Evolutionary conservation across 2,329 filamentous ascomycete species (phyloP).

Genomic region (Allantophomopsis cytisporea): DNA sequence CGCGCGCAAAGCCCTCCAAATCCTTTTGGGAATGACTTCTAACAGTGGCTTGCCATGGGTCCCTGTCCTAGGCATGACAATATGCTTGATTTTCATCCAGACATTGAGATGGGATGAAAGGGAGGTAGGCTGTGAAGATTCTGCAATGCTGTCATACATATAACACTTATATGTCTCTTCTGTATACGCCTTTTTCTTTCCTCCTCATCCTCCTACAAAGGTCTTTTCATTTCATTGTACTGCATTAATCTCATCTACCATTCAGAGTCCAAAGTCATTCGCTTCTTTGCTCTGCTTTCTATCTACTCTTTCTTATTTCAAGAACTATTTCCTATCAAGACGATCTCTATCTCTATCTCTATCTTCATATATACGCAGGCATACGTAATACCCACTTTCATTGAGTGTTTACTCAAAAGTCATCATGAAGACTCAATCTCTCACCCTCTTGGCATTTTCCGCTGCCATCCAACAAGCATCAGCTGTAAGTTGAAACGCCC

Average conservation of each 20-base stretch:
- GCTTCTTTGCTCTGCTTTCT: constrained; percentile 25
- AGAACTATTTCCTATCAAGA: constrained; percentile 4
- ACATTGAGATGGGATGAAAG: too few relatives aligned
- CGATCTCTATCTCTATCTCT: not conserved
- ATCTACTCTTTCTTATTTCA: constrained; percentile 13
- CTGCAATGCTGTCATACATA: too few relatives aligned
- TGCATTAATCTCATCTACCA: constrained; percentile 7
- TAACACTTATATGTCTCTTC: too few relatives aligned
- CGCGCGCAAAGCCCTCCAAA: too few relatives aligned
- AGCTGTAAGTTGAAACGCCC: constrained; percentile 12
- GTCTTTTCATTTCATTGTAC: too few relatives aligned
- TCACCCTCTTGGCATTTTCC: constrained; percentile 29
- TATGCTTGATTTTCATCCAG: too few relatives aligned
- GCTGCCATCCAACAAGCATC: constrained; percentile 30
- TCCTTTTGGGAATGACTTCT: too few relatives aligned
- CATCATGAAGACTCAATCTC: constrained; percentile 25
- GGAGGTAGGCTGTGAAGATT: too few relatives aligned
- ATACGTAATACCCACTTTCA: constrained; percentile 6
- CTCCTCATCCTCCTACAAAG: too few relatives aligned
- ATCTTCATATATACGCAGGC: constrained; percentile 1
- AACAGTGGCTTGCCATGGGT: too few relatives aligned
- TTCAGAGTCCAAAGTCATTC: constrained; percentile 27
- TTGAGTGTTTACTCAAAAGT: constrained; percentile 9
- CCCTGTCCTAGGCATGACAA: too few relatives aligned
- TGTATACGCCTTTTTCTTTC: too few relatives aligned